phyloP scores from a whole-genome alignment of 306 rosid genomes.

The Cercis canadensis region DNA sequence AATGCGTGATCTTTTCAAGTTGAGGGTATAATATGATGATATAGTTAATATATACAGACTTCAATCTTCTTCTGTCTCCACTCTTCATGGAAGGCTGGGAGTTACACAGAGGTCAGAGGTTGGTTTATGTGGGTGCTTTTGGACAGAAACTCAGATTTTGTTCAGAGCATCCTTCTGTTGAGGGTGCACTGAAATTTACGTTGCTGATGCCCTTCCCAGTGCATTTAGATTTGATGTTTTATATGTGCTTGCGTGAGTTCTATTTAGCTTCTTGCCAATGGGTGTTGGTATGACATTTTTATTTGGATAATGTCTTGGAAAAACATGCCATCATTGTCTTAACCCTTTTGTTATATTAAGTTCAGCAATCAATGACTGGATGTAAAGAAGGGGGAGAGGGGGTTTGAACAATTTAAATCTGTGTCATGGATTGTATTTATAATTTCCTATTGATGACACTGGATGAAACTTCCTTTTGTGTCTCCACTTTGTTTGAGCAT shows the following conservation, averaged over 20 bases:
- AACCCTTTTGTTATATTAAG: neutral
- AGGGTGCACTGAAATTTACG: too few relatives aligned
- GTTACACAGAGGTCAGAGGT: neutral
- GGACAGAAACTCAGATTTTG: neutral
- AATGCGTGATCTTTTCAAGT: too few relatives aligned
- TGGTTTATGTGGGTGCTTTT: neutral
- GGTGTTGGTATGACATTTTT: neutral
- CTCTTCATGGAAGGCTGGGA: neutral
- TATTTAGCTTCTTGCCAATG: neutral
- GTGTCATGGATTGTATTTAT: neutral
- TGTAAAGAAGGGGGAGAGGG: neutral
- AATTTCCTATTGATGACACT: neutral
- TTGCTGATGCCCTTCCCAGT: too few relatives aligned
- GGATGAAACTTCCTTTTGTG: neutral
- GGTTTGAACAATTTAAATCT: neutral
- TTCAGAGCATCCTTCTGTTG: too few relatives aligned
- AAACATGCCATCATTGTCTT: neutral
- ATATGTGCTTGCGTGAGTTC: too few relatives aligned
- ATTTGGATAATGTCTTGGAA: neutral
- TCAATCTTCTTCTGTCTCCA: too few relatives aligned
- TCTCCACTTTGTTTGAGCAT: neutral
- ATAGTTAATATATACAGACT: too few relatives aligned
- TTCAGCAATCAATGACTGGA: neutral
- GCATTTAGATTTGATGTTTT: neutral
- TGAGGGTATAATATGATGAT: too few relatives aligned